These are phyloP conservation scores for Xylaria bambusicola DNA, from an alignment of 495 filamentous ascomycete genomes.

Conservation along the genomic window DNA sequence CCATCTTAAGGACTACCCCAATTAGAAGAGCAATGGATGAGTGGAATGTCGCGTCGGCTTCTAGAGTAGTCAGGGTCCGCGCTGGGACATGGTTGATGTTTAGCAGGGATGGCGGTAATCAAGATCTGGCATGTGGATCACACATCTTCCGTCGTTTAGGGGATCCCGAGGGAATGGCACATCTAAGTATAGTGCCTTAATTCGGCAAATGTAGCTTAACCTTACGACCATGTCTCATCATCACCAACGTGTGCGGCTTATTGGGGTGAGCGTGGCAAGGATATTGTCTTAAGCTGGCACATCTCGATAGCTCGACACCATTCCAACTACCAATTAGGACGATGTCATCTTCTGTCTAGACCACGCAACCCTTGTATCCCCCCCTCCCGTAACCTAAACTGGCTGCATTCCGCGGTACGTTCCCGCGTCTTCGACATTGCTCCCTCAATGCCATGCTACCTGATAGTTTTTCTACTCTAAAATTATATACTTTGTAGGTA, in stretches of 20 bases:
- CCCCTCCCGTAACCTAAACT: conserved; percentile 1
- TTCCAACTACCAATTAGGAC: conserved; percentile 2
- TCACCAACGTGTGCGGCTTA: neutral
- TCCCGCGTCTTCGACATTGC: neutral
- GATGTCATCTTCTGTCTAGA: neutral
- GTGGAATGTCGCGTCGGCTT: conserved; percentile 1
- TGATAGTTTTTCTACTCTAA: too few relatives aligned
- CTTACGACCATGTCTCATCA: conserved; percentile 9
- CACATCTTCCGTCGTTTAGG: neutral
- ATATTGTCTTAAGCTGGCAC: neutral
- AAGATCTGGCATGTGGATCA: neutral
- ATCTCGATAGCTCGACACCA: conserved; percentile 1
- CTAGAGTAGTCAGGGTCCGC: neutral
- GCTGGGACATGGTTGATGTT: neutral
- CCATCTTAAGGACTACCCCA: conserved; percentile 88
- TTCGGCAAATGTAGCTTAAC: conserved; percentile 6
- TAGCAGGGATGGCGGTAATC: neutral
- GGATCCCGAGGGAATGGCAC: conserved; percentile 16
- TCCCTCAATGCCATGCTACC: neutral
- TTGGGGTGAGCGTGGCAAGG: conserved; percentile 10
- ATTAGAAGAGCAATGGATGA: conserved; percentile 37
- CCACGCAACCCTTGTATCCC: neutral
- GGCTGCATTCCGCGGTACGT: conserved; percentile 2
- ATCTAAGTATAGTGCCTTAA: neutral
- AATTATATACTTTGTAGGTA: too few relatives aligned